Percentiles rank a stretch among this genome's conserved stretches.
phyloP scores from a whole-genome alignment of 257 asterid species.

The Schizonepeta tenuifolia region DNA sequence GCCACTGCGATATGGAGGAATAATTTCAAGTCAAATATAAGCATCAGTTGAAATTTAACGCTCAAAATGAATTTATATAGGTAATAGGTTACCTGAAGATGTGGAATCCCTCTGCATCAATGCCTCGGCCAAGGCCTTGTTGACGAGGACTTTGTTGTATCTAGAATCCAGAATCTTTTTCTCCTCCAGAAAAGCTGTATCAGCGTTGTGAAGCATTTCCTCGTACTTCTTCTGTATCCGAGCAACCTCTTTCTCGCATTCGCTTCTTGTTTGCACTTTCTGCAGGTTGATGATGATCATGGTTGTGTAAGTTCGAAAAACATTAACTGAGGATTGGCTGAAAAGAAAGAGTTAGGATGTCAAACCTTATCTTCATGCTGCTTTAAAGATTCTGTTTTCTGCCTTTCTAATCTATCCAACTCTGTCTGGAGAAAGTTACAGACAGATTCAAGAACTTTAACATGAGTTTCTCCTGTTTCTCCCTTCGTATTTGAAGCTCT shows the following conservation, averaged over 20 bases:
- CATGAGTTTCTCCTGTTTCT: constrained; percentile 5
- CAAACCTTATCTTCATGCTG: constrained; percentile 58
- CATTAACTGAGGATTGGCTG: constrained; percentile 5
- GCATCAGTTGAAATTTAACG: not conserved
- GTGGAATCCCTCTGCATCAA: constrained; percentile 29
- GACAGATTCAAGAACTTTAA: constrained; percentile 35
- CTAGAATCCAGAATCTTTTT: constrained; percentile 23
- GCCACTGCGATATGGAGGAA: constrained; percentile 28
- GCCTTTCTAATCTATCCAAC: constrained; percentile 48
- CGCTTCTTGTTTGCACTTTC: constrained; percentile 46
- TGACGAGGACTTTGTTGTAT: constrained; percentile 30
- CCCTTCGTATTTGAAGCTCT: not conserved
- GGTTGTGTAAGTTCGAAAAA: constrained; percentile 12
- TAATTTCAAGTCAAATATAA: not conserved
- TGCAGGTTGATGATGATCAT: constrained; percentile 33
- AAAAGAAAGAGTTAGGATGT: not conserved
- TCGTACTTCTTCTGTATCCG: constrained; percentile 40
- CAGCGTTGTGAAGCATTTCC: constrained; percentile 30
- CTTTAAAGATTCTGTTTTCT: constrained; percentile 39
- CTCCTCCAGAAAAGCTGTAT: constrained; percentile 32
- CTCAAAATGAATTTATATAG: not conserved
- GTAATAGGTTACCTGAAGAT: constrained; percentile 32
- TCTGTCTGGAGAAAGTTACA: constrained; percentile 42
- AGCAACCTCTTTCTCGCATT: constrained; percentile 46
- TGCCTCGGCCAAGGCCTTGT: constrained; percentile 51